Base-by-base conservation (phyloP, 805 yeast species). In the Hanseniaspora taiwanica region DNA sequence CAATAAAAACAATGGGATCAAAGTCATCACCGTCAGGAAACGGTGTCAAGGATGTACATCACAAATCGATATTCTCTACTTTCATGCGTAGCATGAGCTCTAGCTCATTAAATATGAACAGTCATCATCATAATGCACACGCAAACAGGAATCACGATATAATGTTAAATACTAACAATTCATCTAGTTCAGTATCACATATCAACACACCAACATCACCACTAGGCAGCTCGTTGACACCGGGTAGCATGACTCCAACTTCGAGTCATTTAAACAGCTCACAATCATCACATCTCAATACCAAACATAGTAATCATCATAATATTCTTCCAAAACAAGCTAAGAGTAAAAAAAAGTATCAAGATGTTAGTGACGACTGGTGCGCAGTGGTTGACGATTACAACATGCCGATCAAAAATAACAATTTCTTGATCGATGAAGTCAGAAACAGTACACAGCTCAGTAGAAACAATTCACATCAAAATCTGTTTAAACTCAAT, bases 301-400 rank as follows among this genome's bases (percentile, higher is more conserved):
- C 29, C 29, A 25, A 25, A 25, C 10, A 25, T 8, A 25, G 29
- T 14, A 12, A n/a, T n/a, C n/a, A n/a, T n/a, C n/a, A n/a, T n/a
- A n/a, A 25, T 8, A 7, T 8, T 25, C 10, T 14, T 25, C 14
- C 14, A 14, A 25, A 25, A 7, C 29, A 25, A n/a, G n/a, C n/a
- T 7, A 25, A 14, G 18, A 53, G 49, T 34, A 58, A 62, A 24
- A 54, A 46, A 37, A 58, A 57, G 42, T 80, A 78, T 53, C 65
- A 76, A 35, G 94, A 86, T 54, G 63, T 78, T 42, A 95, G 86
- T 55, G 94, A 82, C 49, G 96, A 85, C 58, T 86, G 96, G 96
- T 89, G 85, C 56, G 93, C 89, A 10, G 79, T 76, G 35, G 76
- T 72, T 41, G 74, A 71, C 36, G 65, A 63, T 44, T 58, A 48